Conservation (phyloP, 305 asterid species). For the Plantago rigida region DNA sequence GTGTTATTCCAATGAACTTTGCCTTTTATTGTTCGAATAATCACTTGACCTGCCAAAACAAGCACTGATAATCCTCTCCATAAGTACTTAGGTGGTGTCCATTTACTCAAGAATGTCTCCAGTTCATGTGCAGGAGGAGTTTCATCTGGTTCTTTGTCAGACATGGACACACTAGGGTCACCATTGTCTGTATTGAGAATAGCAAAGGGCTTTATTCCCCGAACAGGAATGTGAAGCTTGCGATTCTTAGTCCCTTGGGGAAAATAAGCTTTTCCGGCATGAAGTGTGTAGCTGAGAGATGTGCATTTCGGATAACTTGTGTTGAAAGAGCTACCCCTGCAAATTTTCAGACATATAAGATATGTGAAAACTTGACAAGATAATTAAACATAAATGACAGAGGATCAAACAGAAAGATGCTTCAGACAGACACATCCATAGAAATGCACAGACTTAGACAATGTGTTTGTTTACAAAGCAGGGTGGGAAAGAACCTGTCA, state of each 20-base stretch:
- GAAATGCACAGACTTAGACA: background rate
- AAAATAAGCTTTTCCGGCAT: constrained; percentile 31
- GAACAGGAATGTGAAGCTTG: constrained; percentile 31
- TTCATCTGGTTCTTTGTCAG: constrained; percentile 41
- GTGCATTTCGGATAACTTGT: constrained; percentile 24
- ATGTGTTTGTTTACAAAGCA: background rate
- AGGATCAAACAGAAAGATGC: background rate
- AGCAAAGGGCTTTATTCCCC: constrained; percentile 27
- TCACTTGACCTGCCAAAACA: constrained; percentile 69
- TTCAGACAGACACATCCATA: background rate
- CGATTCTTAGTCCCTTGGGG: constrained; percentile 27
- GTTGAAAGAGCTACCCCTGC: constrained; percentile 39
- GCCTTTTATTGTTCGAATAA: constrained; percentile 47
- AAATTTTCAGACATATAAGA: constrained; percentile 17
- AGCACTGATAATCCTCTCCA: constrained; percentile 79
- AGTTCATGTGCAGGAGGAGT: constrained; percentile 28
- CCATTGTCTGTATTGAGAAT: constrained; percentile 46
- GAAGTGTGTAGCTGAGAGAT: constrained; percentile 25
- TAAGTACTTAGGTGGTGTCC: constrained; percentile 84
- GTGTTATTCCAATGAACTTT: constrained; percentile 77
- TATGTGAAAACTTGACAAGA: constrained; percentile 5
- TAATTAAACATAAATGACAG: background rate
- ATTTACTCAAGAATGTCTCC: constrained; percentile 42
- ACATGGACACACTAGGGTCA: constrained; percentile 34
- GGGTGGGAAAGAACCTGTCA: constrained; percentile 37